Evolutionary conservation across 2,329 filamentous ascomycete genomes (phyloP).

Genomic region (Colletotrichum costaricense): DNA sequence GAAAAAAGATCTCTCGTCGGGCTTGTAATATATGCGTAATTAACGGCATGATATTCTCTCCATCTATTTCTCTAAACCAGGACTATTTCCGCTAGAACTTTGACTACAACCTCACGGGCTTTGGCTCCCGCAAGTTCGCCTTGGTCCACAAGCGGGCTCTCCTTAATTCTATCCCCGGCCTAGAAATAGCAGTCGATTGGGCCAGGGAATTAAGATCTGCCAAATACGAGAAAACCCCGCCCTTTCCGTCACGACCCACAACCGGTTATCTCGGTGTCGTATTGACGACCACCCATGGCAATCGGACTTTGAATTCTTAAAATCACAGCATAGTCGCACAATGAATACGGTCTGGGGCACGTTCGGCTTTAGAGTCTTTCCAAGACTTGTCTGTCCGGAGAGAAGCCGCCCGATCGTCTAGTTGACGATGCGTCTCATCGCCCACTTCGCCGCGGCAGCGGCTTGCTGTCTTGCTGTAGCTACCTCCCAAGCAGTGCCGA

Average conservation of each 20-base stretch:
- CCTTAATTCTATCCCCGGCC: neutral
- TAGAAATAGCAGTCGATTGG: neutral
- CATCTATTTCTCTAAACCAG: neutral
- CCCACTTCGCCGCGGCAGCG: neutral
- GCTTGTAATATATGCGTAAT: neutral
- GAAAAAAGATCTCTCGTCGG: neutral
- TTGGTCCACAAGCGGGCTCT: neutral
- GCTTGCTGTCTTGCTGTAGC: neutral
- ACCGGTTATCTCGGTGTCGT: neutral
- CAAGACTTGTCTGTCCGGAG: neutral
- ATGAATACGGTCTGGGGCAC: neutral
- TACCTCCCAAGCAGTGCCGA: slow-evolving; percentile 9
- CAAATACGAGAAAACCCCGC: neutral
- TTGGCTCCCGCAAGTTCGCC: neutral
- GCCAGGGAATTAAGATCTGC: neutral
- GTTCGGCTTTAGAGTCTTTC: neutral
- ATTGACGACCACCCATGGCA: neutral
- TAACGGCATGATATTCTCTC: neutral
- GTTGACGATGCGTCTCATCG: slow-evolving; percentile 4
- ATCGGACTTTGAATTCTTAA: neutral
- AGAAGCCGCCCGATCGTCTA: neutral
- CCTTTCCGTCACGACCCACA: neutral
- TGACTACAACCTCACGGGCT: neutral
- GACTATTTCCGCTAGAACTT: neutral
- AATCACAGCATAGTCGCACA: neutral